Conservation (phyloP, 345 rosid species). For the Carallia pectinifolia region DNA sequence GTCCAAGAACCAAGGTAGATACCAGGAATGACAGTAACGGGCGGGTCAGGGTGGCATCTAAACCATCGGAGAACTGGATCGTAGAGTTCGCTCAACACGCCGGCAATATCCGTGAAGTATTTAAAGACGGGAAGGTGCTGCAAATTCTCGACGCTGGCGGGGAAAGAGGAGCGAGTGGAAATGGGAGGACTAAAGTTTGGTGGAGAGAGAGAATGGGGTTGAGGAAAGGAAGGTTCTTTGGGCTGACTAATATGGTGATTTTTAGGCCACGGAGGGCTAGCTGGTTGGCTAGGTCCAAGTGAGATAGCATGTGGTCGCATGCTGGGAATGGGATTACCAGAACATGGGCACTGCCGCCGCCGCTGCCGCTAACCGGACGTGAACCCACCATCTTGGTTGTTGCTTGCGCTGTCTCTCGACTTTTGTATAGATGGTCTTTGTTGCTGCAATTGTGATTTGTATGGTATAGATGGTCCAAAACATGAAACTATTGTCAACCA, state of each 20-base stretch:
- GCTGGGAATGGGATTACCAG: constrained; percentile 23
- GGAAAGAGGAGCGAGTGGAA: constrained; percentile 10
- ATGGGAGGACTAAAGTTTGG: constrained; percentile 15
- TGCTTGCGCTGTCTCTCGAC: no score
- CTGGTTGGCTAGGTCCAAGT: constrained; percentile 16
- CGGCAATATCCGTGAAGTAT: not conserved
- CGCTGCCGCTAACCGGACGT: no score
- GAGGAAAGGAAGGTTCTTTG: constrained; percentile 14
- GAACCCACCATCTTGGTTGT: no score
- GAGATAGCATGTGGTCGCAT: constrained; percentile 18
- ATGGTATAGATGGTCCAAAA: no score
- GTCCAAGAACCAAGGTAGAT: no score
- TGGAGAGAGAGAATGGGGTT: constrained; percentile 13
- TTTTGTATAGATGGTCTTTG: no score
- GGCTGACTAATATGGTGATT: constrained; percentile 15
- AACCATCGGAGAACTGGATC: constrained; percentile 9
- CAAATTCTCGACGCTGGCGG: constrained; percentile 9
- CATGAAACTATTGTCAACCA: no score
- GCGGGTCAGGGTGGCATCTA: constrained; percentile 9
- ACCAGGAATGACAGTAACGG: not conserved
- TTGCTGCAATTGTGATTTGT: no score
- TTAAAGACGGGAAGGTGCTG: not conserved
- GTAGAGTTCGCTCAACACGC: constrained; percentile 5
- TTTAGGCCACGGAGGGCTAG: constrained; percentile 10
- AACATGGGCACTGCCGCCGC: constrained; percentile 5